Base-by-base conservation (phyloP, 2,329 filamentous ascomycete species). In the Fusarium austroafricanum region DNA sequence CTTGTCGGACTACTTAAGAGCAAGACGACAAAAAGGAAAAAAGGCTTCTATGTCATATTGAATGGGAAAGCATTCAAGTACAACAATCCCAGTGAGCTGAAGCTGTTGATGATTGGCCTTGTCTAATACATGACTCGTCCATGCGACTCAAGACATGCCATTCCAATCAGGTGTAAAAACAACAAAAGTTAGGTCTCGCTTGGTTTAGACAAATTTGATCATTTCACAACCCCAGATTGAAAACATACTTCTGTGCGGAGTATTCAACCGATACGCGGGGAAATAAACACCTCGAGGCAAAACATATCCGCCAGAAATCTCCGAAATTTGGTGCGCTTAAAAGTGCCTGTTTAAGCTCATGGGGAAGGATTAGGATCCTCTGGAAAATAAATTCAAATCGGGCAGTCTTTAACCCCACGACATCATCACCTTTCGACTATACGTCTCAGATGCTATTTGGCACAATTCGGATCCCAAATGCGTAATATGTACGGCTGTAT, bases 401-500 rank as follows among this genome's bases (percentile, higher is more conserved):
- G n/a, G 21, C 7, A 46, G 14, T 33, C 20, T 21, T 29, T 37
- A 40, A 43, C 45, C 45, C 46, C 40, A 47, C 33, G 12, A 17
- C 31, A 33, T 33, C 31, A 42, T 12, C 33, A 17, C 33, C 4
- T 31, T 31, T 31, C 12, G 11, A 31, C 12, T 12, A 31, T 31
- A 31, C 8, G 51, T 20, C 20, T 35, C 31, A 12, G 20, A 37
- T 37, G n/a, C 4, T 0, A 9, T 5, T 11, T 4, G 20, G 8
- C 2, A 54, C 15, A 2, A 21, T 14, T 6, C 4, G 23, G 31
- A 17, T 42, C 20, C 26, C 14, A 39, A 45, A 21, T 35, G 29
- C 21, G 42, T 38, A 28, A 63, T 67, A 58, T 63, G 62, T 53
- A 62, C 47, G 26, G 40, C 21, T 37, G 31, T 67, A 54, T 69